These are phyloP conservation scores for Xylaria nigripes DNA, from an alignment of 495 filamentous ascomycete species.

Conservation along the genomic window DNA sequence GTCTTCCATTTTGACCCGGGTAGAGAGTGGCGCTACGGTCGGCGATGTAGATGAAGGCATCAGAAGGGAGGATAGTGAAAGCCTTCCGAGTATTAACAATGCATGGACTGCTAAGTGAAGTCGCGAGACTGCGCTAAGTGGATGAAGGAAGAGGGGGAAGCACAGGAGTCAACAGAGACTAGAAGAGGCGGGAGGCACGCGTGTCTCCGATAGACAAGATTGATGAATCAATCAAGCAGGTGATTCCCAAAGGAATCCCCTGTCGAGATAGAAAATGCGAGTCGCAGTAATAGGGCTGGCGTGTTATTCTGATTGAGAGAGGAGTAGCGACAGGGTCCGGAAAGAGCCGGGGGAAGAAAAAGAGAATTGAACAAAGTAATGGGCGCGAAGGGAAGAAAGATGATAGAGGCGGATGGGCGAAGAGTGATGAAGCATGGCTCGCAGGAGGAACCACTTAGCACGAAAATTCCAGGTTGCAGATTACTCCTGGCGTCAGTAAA, in stretches of 20 bases:
- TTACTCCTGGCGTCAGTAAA: slow-evolving; percentile 2
- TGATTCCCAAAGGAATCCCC: slow-evolving; percentile 13
- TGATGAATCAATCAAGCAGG: slow-evolving; percentile 6
- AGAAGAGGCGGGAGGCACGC: slow-evolving; percentile 15
- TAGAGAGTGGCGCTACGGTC: slow-evolving; percentile 58
- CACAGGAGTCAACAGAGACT: slow-evolving; percentile 5
- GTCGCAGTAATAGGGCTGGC: slow-evolving; percentile 13
- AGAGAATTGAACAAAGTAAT: slow-evolving; percentile 15
- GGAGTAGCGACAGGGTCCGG: neutral
- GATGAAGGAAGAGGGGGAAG: slow-evolving; percentile 7
- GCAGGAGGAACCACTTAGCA: slow-evolving; percentile 19
- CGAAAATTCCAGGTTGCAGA: slow-evolving; percentile 29
- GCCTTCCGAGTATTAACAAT: slow-evolving; percentile 16
- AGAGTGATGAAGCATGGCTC: slow-evolving; percentile 13
- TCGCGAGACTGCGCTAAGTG: slow-evolving; percentile 1
- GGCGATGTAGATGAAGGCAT: slow-evolving; percentile 72
- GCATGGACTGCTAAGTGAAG: slow-evolving; percentile 17
- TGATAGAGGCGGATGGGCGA: slow-evolving; percentile 6
- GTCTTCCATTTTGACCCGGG: slow-evolving; percentile 86
- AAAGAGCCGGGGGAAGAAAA: slow-evolving; percentile 8
- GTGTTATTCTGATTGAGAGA: neutral
- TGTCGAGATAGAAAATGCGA: neutral
- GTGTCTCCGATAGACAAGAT: slow-evolving; percentile 6
- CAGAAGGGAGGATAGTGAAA: slow-evolving; percentile 39
- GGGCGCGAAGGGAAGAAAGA: slow-evolving; percentile 10